Evolutionary conservation across 371 early-diverging fungal species (phyloP).

Genomic region (Gilbertella persicaria): DNA sequence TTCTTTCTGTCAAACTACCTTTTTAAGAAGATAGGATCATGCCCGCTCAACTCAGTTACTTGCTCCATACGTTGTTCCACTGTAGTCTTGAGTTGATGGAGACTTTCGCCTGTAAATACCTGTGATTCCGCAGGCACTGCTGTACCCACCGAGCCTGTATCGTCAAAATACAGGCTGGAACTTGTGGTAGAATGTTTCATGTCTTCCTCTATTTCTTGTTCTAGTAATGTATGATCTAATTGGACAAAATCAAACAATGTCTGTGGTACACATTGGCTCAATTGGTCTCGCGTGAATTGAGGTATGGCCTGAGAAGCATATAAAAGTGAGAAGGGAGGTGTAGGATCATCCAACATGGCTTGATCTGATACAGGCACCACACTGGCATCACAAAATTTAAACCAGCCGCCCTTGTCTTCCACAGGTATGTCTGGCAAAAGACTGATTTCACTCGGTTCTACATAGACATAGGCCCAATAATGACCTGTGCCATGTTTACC

Average conservation of each 20-base stretch:
- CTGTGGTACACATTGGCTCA: slow-evolving; percentile 21
- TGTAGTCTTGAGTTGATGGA: slow-evolving; percentile 12
- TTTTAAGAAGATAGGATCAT: slow-evolving; percentile 32
- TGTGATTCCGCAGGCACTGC: not conserved
- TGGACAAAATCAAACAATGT: slow-evolving; percentile 26
- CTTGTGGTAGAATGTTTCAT: too few relatives aligned
- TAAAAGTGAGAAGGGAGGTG: slow-evolving; percentile 32
- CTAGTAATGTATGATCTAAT: slow-evolving; percentile 27
- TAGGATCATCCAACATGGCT: slow-evolving; percentile 29
- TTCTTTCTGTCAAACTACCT: slow-evolving; percentile 15
- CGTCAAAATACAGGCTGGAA: slow-evolving; percentile 1
- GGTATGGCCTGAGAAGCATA: slow-evolving; percentile 28
- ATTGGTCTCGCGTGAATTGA: slow-evolving; percentile 9
- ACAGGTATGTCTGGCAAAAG: slow-evolving; percentile 15
- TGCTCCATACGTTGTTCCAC: slow-evolving; percentile 6
- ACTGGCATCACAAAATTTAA: slow-evolving; percentile 43
- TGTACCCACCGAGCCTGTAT: too few relatives aligned
- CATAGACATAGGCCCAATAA: slow-evolving; percentile 49
- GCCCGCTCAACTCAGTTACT: slow-evolving; percentile 2
- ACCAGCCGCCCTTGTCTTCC: slow-evolving; percentile 32
- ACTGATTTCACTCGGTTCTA: slow-evolving; percentile 20
- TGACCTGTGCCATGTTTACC: slow-evolving; percentile 45
- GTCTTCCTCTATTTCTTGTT: slow-evolving; percentile 31
- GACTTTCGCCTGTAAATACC: slow-evolving; percentile 8
- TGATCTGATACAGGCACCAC: slow-evolving; percentile 33